phyloP scores from a whole-genome alignment of 1,139 yeast genomes.

The Zygoascus sp. region DNA sequence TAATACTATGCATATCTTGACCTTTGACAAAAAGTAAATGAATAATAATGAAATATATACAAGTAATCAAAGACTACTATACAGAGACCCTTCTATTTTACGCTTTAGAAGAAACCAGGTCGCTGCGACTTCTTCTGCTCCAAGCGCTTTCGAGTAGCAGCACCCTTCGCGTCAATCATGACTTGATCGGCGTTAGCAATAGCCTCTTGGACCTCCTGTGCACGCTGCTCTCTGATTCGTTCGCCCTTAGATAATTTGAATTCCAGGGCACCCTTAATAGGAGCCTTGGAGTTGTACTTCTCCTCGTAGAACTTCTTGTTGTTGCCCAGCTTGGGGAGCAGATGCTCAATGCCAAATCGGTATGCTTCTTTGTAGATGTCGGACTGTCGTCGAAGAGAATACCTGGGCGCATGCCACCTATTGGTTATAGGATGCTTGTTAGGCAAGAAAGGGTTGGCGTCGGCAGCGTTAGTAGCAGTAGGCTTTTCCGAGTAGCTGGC shows the following conservation, averaged over 20 bases:
- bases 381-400: constrained; percentile 78
- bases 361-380: constrained; percentile 81
- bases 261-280: constrained; percentile 70
- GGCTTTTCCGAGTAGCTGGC: constrained; percentile 61
- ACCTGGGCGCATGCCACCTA: constrained; percentile 70
- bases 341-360: constrained; percentile 71
- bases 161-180: constrained; percentile 47
- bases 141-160: constrained; percentile 8
- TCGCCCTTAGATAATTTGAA: constrained; percentile 85
- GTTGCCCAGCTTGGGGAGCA: constrained; percentile 69
- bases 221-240: constrained; percentile 58
- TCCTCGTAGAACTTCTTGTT: constrained; percentile 73
- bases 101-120: constrained; percentile 12
- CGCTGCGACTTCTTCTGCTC: constrained; percentile 5
- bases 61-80: too few species aligned
- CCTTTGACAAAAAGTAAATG: background rate
- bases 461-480: constrained; percentile 58
- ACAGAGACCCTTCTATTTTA: too few species aligned
- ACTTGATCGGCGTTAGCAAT: constrained; percentile 67
- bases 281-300: constrained; percentile 63
- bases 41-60: background rate
- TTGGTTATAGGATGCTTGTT: constrained; percentile 81
- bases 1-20: constrained; percentile 2
- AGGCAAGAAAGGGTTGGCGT: constrained; percentile 84
- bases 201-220: constrained; percentile 59